These are phyloP conservation scores for Paraglomus occultum DNA, from an alignment of 192 early-diverging fungal species.

Conservation along the genomic window DNA sequence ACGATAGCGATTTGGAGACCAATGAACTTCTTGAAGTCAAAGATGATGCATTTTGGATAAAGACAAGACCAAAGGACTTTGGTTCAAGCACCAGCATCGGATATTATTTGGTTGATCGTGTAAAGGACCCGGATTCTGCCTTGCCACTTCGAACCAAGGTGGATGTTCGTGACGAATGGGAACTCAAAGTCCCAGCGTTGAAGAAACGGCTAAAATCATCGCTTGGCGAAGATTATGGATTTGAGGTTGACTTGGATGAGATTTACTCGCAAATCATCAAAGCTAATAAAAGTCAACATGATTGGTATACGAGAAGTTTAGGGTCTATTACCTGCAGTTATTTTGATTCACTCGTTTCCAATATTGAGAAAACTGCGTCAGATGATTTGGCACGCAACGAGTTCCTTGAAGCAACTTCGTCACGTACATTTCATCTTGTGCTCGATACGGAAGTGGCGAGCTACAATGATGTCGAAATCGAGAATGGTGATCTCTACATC, in stretches of 20 bases:
- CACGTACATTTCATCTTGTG: background rate
- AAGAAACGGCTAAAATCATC: conserved; percentile 13
- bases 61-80: background rate
- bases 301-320: conserved; percentile 5
- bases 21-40: conserved; percentile 12
- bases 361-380: conserved; percentile 18
- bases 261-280: background rate
- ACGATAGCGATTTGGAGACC: conserved; percentile 6
- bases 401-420: conserved; percentile 4
- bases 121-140: conserved; percentile 1
- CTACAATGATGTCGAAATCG: conserved; percentile 16
- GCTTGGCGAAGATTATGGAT: conserved; percentile 19
- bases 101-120: background rate
- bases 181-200: background rate
- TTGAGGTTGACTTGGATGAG: conserved; percentile 19
- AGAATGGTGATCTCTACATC: conserved; percentile 1
- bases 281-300: conserved; percentile 16
- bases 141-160: conserved; percentile 11
- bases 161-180: conserved; percentile 23
- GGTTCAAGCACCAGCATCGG: conserved; percentile 14
- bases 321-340: conserved; percentile 3
- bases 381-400: conserved; percentile 25
- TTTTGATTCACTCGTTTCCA: conserved; percentile 4
- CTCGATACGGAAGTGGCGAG: background rate
- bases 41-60: conserved; percentile 3